These are phyloP conservation scores for Penicillium fuscoglaucum DNA, from an alignment of 2,329 filamentous ascomycete genomes.

Conservation along the genomic window DNA sequence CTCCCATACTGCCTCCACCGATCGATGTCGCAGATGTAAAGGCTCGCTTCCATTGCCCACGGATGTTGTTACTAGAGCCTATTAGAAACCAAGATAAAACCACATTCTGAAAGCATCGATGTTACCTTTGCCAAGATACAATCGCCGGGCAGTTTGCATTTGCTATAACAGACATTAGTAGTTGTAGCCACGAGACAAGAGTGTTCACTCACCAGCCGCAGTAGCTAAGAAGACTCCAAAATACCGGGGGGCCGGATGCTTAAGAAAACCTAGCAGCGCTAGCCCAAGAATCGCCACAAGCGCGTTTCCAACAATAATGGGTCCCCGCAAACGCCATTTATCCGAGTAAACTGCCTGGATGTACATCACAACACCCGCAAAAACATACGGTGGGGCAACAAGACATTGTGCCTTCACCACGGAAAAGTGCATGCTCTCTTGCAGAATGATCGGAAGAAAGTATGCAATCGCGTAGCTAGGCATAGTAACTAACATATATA, in stretches of 20 bases:
- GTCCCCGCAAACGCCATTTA: slow-evolving; percentile 63
- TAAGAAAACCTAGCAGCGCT: slow-evolving; percentile 67
- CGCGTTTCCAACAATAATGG: slow-evolving; percentile 65
- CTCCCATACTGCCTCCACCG: slow-evolving; percentile 19
- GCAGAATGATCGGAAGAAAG: slow-evolving; percentile 21
- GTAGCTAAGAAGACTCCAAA: slow-evolving; percentile 72
- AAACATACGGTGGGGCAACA: slow-evolving; percentile 11
- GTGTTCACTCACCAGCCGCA: slow-evolving; percentile 64
- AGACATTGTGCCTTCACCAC: slow-evolving; percentile 20
- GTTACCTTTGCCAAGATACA: slow-evolving; percentile 69
- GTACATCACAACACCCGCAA: slow-evolving; percentile 47
- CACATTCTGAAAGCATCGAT: not conserved
- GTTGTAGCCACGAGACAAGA: not conserved
- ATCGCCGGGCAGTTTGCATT: slow-evolving; percentile 50
- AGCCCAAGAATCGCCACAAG: slow-evolving; percentile 65
- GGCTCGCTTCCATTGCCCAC: slow-evolving; percentile 82
- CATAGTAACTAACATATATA: slow-evolving; percentile 10
- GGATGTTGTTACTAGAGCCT: slow-evolving; percentile 69
- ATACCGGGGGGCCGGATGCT: slow-evolving; percentile 59
- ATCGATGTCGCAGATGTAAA: slow-evolving; percentile 73
- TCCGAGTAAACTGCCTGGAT: slow-evolving; percentile 62
- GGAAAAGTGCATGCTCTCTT: slow-evolving; percentile 13
- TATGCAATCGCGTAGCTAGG: slow-evolving; percentile 17
- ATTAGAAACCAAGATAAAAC: not conserved
- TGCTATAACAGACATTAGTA: not conserved